These are phyloP conservation scores for Coprinopsis sp. DNA, from an alignment of 768 basidiomycete species.

Conservation along the genomic window DNA sequence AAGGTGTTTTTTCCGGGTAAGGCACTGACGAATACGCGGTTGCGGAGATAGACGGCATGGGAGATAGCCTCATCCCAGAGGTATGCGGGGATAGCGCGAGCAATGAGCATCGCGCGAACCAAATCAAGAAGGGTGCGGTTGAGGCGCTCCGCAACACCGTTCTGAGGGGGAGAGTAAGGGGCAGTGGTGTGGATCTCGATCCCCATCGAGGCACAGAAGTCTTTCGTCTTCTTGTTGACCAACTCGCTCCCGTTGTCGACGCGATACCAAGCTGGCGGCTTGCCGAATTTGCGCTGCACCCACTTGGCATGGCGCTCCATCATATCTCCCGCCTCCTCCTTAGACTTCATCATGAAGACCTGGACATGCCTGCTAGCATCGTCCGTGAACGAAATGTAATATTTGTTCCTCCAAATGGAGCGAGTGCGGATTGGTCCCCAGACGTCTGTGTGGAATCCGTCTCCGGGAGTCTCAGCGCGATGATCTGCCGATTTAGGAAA, in stretches of 20 bases:
- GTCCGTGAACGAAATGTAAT: conserved; percentile 32
- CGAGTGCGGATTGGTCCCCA: conserved; percentile 31
- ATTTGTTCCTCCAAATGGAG: conserved; percentile 18
- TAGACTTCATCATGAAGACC: conserved; percentile 22
- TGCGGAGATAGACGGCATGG: conserved; percentile 30
- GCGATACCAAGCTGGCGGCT: conserved; percentile 11
- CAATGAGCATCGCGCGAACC: conserved; percentile 27
- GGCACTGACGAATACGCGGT: conserved; percentile 14
- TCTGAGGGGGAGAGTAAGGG: conserved; percentile 26
- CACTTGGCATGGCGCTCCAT: conserved; percentile 20
- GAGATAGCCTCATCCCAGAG: conserved; percentile 35
- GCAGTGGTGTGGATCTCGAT: conserved; percentile 24
- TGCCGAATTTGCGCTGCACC: conserved; percentile 14
- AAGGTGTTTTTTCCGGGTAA: conserved; percentile 20
- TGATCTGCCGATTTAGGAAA: conserved; percentile 19
- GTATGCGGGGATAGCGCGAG: conserved; percentile 22
- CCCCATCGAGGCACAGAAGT: conserved; percentile 14
- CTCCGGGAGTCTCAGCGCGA: conserved; percentile 22
- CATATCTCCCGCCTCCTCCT: conserved; percentile 21
- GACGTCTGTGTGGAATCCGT: conserved; percentile 30
- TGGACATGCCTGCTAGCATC: conserved; percentile 23
- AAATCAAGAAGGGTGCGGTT: conserved; percentile 32
- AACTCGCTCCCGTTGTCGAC: conserved; percentile 23
- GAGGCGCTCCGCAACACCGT: conserved; percentile 28
- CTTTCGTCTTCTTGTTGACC: conserved; percentile 13